Conservation (phyloP, 768 basidiomycete species). For the Macrolepiota fuliginosa region DNA sequence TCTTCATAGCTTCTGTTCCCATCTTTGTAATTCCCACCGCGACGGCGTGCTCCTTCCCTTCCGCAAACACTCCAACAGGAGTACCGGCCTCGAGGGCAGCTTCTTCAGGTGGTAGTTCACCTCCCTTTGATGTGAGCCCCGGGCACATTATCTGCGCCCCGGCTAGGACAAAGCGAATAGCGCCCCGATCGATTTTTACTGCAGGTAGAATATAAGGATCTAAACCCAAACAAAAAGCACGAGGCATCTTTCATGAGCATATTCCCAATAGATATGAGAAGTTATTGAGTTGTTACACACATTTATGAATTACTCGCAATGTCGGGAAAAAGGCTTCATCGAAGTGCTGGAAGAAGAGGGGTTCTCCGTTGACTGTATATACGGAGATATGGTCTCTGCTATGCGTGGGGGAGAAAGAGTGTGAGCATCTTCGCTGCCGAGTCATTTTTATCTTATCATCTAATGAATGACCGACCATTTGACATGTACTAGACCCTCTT, state of each 20-base stretch:
- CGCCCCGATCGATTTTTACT: constrained; percentile 92
- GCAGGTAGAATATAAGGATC: constrained; percentile 89
- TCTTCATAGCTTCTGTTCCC: constrained; percentile 85
- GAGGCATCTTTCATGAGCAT: constrained; percentile 11
- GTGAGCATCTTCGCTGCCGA: background rate
- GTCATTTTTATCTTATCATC: constrained; percentile 13
- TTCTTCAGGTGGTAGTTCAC: constrained; percentile 76
- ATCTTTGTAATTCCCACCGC: constrained; percentile 84
- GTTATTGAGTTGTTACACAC: constrained; percentile 41
- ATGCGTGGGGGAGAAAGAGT: constrained; percentile 26
- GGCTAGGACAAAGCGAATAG: constrained; percentile 93
- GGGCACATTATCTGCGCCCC: constrained; percentile 98
- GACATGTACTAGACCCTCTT: constrained; percentile 87
- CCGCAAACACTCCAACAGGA: constrained; percentile 90
- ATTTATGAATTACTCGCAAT: constrained; percentile 86
- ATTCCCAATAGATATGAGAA: background rate
- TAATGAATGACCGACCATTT: constrained; percentile 72
- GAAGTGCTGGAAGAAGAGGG: constrained; percentile 94
- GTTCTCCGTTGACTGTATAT: constrained; percentile 83
- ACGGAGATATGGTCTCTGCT: constrained; percentile 97
- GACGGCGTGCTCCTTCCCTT: constrained; percentile 91
- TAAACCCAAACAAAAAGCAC: constrained; percentile 30
- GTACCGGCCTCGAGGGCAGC: constrained; percentile 64
- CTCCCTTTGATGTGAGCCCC: constrained; percentile 90
- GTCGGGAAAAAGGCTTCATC: constrained; percentile 93